These are phyloP conservation scores for Nakazawaea holstii DNA, from an alignment of 805 yeast genomes.

Conservation along the genomic window DNA sequence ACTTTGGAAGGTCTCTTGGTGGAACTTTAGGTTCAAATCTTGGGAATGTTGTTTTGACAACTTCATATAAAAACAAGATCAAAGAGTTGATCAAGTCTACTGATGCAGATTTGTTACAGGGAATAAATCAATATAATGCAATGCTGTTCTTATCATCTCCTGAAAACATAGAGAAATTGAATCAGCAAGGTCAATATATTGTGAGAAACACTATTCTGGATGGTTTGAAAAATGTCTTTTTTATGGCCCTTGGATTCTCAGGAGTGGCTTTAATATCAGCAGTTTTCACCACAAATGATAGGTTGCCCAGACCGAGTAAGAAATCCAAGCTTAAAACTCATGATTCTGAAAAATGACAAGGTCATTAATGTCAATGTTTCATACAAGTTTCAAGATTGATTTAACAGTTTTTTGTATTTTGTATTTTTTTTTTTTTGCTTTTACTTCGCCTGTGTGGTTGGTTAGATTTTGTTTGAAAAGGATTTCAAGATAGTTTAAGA, in stretches of 20 bases:
- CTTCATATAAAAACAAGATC: conserved; percentile 21
- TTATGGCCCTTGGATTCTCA: conserved; percentile 32
- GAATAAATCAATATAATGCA: not conserved
- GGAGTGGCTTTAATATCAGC: conserved; percentile 25
- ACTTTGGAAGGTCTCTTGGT: conserved; percentile 39
- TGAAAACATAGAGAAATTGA: not conserved
- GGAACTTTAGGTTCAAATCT: conserved; percentile 39
- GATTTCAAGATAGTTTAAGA: not conserved
- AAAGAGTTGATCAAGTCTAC: not conserved
- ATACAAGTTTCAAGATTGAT: not conserved
- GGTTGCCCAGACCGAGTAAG: conserved; percentile 29
- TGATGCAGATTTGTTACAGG: not conserved
- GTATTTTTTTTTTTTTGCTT: not conserved
- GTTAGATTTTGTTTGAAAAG: not conserved
- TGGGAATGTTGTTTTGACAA: conserved; percentile 35
- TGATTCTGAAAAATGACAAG: no score
- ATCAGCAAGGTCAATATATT: conserved; percentile 12
- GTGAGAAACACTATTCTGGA: conserved; percentile 24
- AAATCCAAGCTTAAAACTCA: conserved; percentile 9
- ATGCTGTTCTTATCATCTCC: conserved; percentile 8
- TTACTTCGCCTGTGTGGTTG: no score
- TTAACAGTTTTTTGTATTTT: not conserved
- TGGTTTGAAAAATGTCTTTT: conserved; percentile 34
- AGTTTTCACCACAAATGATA: conserved; percentile 34
- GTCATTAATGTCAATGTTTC: not conserved